Evolutionary conservation across 1,284 basidiomycete species (phyloP), one percentile per base, ranked within the genome.

Genomic region (Cerrena zonata): DNA sequence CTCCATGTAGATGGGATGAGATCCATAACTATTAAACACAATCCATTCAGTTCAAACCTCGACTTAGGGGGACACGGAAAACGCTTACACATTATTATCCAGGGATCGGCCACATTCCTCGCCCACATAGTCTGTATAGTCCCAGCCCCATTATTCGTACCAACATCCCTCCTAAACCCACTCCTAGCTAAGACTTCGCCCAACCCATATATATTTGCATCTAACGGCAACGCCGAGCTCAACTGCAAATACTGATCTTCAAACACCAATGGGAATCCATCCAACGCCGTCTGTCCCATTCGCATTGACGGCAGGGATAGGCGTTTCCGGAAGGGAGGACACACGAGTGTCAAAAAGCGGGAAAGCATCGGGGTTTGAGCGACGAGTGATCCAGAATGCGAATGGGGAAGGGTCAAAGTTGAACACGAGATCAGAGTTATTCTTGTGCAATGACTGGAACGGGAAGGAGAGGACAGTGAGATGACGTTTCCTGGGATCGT

Each of bases 341-440:
- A 72, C 60, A 25, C 86, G 76, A 1, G 88, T 91, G 61, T 92
- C 88, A 61, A 91, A 92, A 38, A 91, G 66, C 25, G 86, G 82
- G 40, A 66, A 61, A 7, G 72, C 75, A 19, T 76, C 66, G 5
- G 80, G 80, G 24, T 79, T 71, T 7, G 78, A 79, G 41, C 80
- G 75, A 44, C 86, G 78, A 2, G 80, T 83, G 55, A 89, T 80
- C 86, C 88, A 91, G 65, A 89, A 91, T 2, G 81, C 79, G 62
- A 91, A 91, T 0, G 86, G 84, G 0, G 73, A 71, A 1, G 75
- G 25, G 0, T 81, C 72, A 61, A 84, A 82, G 59, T 89, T 82
- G 71, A 91, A 91, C 2, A 78, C 64, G 10, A 87, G 69, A 56
- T 86, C 83, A 0, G 78, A 80, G 1, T 59, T 68, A 5, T 65